Conservation (phyloP, 73 alveolate species). For the Tetrahymena thermophila region DNA sequence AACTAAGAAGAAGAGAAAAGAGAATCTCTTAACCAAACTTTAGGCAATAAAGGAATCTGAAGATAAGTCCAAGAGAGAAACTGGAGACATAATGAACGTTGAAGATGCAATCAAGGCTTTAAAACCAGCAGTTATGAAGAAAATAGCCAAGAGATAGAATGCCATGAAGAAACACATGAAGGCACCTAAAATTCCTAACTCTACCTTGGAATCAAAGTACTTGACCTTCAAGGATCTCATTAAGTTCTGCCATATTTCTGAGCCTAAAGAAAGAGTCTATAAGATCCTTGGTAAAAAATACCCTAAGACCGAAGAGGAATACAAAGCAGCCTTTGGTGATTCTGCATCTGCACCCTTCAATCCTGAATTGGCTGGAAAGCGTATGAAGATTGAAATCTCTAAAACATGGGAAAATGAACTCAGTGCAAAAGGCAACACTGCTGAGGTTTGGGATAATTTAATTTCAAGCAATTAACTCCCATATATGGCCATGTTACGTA, state of each 20-base stretch:
- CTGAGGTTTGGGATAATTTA: slow-evolving; percentile 45
- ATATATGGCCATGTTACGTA: slow-evolving; percentile 37
- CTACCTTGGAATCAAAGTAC: slow-evolving; percentile 8
- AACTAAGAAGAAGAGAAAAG: background rate
- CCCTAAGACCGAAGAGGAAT: slow-evolving; percentile 48
- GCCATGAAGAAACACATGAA: slow-evolving; percentile 6
- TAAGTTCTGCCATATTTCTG: slow-evolving; percentile 35
- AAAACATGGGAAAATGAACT: slow-evolving; percentile 46
- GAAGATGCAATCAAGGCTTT: background rate
- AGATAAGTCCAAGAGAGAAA: slow-evolving; percentile 2
- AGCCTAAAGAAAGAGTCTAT: slow-evolving; percentile 30
- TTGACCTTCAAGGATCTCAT: slow-evolving; percentile 42
- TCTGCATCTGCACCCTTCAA: slow-evolving; percentile 16
- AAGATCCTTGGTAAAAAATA: slow-evolving; percentile 36
- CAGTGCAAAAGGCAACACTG: slow-evolving; percentile 23
- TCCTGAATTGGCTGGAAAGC: slow-evolving; percentile 27
- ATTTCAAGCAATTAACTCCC: slow-evolving; percentile 29
- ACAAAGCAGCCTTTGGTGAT: background rate
- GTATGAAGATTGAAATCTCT: slow-evolving; percentile 43
- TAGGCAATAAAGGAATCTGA: background rate
- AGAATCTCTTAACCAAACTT: background rate
- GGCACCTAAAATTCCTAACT: background rate
- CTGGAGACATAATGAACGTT: background rate
- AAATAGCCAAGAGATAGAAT: background rate
- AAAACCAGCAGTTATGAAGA: background rate